Conservation (phyloP, 2,329 filamentous ascomycete species). For the Pseudocercospora crystallina region DNA sequence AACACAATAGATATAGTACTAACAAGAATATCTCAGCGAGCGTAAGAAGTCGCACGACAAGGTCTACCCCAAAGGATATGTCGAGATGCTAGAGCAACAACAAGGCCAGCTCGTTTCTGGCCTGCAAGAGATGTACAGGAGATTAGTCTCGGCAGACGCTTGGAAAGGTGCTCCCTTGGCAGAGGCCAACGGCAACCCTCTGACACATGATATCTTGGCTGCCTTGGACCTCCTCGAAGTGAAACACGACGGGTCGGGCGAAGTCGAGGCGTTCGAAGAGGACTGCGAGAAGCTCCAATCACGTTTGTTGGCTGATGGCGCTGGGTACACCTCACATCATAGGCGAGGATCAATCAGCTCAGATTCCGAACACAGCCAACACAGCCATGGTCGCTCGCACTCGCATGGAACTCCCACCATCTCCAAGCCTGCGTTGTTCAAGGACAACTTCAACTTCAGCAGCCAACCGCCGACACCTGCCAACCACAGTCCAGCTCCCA, state of each 20-base stretch:
- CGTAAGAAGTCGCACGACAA: constrained; percentile 67
- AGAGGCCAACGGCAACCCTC: constrained; percentile 56
- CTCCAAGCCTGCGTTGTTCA: constrained; percentile 27
- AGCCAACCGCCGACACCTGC: constrained; percentile 28
- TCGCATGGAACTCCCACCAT: constrained; percentile 39
- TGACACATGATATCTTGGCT: constrained; percentile 64
- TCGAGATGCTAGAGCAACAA: constrained; percentile 68
- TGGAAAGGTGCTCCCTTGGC: constrained; percentile 58
- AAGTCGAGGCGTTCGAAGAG: constrained; percentile 59
- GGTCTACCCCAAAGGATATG: constrained; percentile 67
- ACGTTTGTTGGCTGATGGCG: constrained; percentile 54
- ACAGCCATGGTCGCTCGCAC: constrained; percentile 29
- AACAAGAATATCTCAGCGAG: constrained; percentile 39
- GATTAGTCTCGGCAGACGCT: constrained; percentile 51
- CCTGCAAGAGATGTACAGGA: constrained; percentile 60
- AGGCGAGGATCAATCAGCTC: constrained; percentile 58
- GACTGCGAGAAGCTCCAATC: constrained; percentile 57
- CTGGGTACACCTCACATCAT: constrained; percentile 43
- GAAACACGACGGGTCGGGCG: constrained; percentile 45
- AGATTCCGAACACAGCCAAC: constrained; percentile 56
- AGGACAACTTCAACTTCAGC: constrained; percentile 28
- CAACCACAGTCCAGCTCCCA: constrained; percentile 25
- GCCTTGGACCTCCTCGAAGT: constrained; percentile 58
- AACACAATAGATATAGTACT: neutral
- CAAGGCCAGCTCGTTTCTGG: constrained; percentile 62